Evolutionary conservation across 140 eudicot species (phyloP).

Genomic region (Ambrosia hybrid): DNA sequence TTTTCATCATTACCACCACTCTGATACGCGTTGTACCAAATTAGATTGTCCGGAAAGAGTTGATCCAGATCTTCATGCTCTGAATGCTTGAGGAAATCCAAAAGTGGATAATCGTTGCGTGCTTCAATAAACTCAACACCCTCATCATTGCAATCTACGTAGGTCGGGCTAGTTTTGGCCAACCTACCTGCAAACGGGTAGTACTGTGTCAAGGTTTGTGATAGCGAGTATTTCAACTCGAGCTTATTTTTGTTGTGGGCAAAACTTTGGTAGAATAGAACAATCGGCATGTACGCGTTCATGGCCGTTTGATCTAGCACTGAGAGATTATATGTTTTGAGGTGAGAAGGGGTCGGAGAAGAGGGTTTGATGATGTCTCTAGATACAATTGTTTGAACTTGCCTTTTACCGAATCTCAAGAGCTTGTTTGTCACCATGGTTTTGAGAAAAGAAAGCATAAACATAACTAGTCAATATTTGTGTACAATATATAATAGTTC

Average conservation of each 20-base stretch:
- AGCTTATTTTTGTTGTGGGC: not conserved
- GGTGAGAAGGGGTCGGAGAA: conserved; percentile 16
- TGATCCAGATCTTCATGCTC: conserved; percentile 7
- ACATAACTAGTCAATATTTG: no score
- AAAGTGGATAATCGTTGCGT: not conserved
- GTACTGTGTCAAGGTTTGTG: not conserved
- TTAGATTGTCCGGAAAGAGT: conserved; percentile 16
- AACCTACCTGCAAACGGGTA: conserved; percentile 16
- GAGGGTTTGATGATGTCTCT: no score
- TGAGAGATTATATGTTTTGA: conserved; percentile 6
- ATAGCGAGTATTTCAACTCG: conserved; percentile 16
- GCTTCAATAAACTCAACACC: conserved; percentile 24
- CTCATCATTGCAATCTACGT: conserved; percentile 8
- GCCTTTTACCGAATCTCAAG: not conserved
- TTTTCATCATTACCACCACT: not conserved
- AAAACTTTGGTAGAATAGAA: not conserved
- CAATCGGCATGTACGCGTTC: not conserved
- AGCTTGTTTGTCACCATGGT: not conserved
- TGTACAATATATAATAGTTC: no score
- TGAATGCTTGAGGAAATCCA: conserved; percentile 9
- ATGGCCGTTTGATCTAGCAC: not conserved
- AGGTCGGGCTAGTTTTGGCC: not conserved
- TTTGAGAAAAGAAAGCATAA: no score
- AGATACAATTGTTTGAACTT: conserved; percentile 16
- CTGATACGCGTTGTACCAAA: not conserved